These are phyloP conservation scores for Batrachochytrium dendrobatidis DNA, from an alignment of 371 early-diverging fungal genomes.

Conservation along the genomic window DNA sequence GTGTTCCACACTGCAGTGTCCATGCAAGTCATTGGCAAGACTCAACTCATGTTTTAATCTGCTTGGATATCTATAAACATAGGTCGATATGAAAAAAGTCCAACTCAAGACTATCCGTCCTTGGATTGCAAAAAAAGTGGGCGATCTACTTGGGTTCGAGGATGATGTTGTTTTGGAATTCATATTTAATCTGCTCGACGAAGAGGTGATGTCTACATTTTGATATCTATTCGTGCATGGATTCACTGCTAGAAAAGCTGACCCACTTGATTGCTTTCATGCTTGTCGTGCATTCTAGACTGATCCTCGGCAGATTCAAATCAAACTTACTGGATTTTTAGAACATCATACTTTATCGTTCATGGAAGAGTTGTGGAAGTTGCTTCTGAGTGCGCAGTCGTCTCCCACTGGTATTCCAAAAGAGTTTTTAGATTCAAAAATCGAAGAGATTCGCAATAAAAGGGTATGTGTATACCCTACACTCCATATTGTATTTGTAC, in stretches of 20 bases:
- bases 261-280: too few relatives aligned
- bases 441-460: slow-evolving; percentile 53
- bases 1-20: too few relatives aligned
- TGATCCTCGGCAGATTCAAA: slow-evolving; percentile 89
- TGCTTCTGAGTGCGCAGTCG: slow-evolving; percentile 79
- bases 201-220: slow-evolving; percentile 41
- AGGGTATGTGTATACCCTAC: slow-evolving; percentile 10
- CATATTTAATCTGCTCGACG: slow-evolving; percentile 73
- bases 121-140: slow-evolving; percentile 77
- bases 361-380: slow-evolving; percentile 80
- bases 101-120: slow-evolving; percentile 68
- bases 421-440: slow-evolving; percentile 75
- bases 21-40: too few relatives aligned
- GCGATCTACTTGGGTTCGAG: slow-evolving; percentile 77
- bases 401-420: slow-evolving; percentile 67
- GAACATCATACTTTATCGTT: slow-evolving; percentile 74
- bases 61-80: too few relatives aligned
- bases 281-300: slow-evolving; percentile 41
- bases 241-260: neutral
- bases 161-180: slow-evolving; percentile 90
- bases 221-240: neutral
- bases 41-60: too few relatives aligned
- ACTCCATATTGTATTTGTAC: too few relatives aligned
- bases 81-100: slow-evolving; percentile 84
- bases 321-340: slow-evolving; percentile 91